phyloP scores from a whole-genome alignment of 352 stramenopile genomes.

The Phytophthora vignae region DNA sequence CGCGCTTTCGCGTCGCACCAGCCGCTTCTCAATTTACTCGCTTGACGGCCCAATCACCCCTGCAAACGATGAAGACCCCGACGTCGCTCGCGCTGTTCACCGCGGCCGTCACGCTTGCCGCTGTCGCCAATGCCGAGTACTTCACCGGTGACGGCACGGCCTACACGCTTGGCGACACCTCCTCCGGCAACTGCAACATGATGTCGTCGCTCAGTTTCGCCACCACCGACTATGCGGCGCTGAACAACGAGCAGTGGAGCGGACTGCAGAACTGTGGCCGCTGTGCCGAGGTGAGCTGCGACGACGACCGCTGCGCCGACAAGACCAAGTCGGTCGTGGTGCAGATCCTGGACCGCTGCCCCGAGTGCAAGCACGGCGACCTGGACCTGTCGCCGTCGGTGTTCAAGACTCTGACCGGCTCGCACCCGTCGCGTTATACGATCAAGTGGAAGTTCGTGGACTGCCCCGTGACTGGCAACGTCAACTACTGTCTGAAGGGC shows the following conservation, averaged over 20 bases:
- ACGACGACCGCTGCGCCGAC: conserved; percentile 46
- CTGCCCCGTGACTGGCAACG: conserved; percentile 40
- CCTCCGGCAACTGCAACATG: conserved; percentile 48
- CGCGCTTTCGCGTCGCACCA: conserved; percentile 14
- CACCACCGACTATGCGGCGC: conserved; percentile 54
- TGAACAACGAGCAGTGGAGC: conserved; percentile 68
- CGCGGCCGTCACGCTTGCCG: conserved; percentile 1
- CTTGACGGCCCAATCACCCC: not conserved
- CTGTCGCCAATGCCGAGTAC: conserved; percentile 32
- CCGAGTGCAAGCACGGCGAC: conserved; percentile 53
- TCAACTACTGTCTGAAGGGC: conserved; percentile 34
- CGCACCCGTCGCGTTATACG: conserved; percentile 29
- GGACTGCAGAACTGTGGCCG: conserved; percentile 54
- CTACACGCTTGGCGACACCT: conserved; percentile 44
- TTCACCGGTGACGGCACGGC: conserved; percentile 42
- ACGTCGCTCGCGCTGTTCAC: conserved; percentile 14
- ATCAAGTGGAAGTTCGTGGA: conserved; percentile 52
- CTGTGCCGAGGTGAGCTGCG: conserved; percentile 60
- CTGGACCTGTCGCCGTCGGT: conserved; percentile 46
- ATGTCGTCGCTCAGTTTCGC: conserved; percentile 21
- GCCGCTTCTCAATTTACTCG: conserved; percentile 6
- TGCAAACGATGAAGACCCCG: conserved; percentile 22
- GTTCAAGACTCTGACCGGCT: conserved; percentile 50
- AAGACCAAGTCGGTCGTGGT: conserved; percentile 47
- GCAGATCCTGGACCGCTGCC: conserved; percentile 68